A percentile compares a stretch with the other conserved stretches of the same genome.
Evolutionary conservation across 176 grass and related monocot species (phyloP).

Genomic region (Rhipidocladum racemiflorum): DNA sequence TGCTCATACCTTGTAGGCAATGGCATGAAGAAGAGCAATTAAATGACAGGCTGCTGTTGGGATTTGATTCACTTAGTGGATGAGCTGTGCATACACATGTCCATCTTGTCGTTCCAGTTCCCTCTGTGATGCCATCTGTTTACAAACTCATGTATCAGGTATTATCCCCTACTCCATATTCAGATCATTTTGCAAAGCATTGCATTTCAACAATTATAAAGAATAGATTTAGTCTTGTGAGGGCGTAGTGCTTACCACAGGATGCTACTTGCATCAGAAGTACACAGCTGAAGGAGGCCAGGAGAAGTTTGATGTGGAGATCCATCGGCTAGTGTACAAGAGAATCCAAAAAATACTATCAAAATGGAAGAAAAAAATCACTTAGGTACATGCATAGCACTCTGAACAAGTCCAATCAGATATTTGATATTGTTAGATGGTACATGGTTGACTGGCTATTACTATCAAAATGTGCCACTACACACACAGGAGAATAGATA

Average conservation of each 20-base stretch:
- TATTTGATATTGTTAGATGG: conserved; percentile 2
- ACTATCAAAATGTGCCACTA: background rate
- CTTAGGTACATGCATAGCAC: conserved; percentile 34
- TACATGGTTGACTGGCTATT: conserved; percentile 16
- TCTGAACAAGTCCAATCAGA: background rate
- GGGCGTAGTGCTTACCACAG: conserved; percentile 51
- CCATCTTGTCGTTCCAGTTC: conserved; percentile 49
- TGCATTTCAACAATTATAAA: background rate
- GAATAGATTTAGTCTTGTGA: conserved; percentile 23
- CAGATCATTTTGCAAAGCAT: conserved; percentile 25
- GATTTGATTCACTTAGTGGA: conserved; percentile 36
- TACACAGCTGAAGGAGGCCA: conserved; percentile 43
- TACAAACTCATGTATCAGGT: background rate
- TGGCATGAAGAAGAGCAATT: conserved; percentile 79
- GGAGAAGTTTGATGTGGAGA: conserved; percentile 50
- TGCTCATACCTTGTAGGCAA: conserved; percentile 56
- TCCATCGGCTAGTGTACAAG: conserved; percentile 48
- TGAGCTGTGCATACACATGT: conserved; percentile 57
- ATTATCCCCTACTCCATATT: background rate
- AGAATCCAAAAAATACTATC: conserved; percentile 1
- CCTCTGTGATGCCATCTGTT: conserved; percentile 21
- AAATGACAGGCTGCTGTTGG: conserved; percentile 36
- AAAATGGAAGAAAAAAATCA: background rate
- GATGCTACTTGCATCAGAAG: conserved; percentile 48
- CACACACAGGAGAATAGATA: background rate